These are phyloP conservation scores for Jimgerdemannia flammicorona DNA, from an alignment of 192 early-diverging fungal genomes.

Conservation along the genomic window DNA sequence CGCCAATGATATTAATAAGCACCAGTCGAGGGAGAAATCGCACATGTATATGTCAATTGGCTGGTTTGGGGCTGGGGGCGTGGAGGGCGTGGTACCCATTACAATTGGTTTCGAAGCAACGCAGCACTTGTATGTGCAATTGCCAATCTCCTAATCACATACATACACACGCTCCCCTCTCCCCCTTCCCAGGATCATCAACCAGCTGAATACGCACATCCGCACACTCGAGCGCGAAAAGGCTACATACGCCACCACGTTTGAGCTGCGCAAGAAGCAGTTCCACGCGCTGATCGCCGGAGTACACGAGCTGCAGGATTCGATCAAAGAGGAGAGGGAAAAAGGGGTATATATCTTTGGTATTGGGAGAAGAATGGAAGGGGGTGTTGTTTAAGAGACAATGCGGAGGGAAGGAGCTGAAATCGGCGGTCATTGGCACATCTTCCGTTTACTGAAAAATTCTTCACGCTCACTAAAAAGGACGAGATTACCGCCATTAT, in stretches of 20 bases:
- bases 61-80: no score
- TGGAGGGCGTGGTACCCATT: no score
- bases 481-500: background rate
- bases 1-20: slow-evolving; percentile 44
- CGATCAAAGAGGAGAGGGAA: slow-evolving; percentile 23
- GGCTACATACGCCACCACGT: slow-evolving; percentile 7
- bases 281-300: slow-evolving; percentile 14
- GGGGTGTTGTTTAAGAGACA: no score
- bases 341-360: slow-evolving; percentile 15
- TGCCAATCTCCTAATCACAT: background rate
- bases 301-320: slow-evolving; percentile 22
- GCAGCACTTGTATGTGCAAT: no score
- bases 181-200: slow-evolving; percentile 17
- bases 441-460: no score
- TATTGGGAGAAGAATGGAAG: background rate
- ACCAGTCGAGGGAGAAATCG: slow-evolving; percentile 22
- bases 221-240: slow-evolving; percentile 27
- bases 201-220: slow-evolving; percentile 23
- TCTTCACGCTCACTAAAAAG: no score
- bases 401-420: no score
- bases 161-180: background rate
- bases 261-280: slow-evolving; percentile 21
- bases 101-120: no score
- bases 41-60: slow-evolving; percentile 18
- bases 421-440: no score